Evolutionary conservation across 495 filamentous ascomycete genomes (phyloP).

Genomic region (Podospora australis): DNA sequence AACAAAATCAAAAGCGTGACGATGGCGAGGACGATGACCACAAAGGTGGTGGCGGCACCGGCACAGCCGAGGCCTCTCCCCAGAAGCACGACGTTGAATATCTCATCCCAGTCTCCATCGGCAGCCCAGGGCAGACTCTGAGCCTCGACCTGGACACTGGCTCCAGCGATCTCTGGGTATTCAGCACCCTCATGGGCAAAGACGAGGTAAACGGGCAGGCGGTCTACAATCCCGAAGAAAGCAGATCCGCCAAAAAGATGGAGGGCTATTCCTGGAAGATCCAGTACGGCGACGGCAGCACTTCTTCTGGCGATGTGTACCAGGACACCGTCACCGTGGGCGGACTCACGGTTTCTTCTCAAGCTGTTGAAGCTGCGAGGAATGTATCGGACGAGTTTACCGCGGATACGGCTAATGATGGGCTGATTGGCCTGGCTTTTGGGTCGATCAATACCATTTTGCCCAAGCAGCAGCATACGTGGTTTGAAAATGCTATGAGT

Average conservation of each 20-base stretch:
- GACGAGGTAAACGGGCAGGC: slow-evolving; percentile 42
- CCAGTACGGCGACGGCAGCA: slow-evolving; percentile 64
- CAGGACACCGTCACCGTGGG: slow-evolving; percentile 63
- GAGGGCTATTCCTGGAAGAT: slow-evolving; percentile 58
- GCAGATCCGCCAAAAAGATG: slow-evolving; percentile 42
- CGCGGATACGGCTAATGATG: slow-evolving; percentile 55
- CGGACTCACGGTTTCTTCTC: slow-evolving; percentile 51
- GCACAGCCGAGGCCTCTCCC: slow-evolving; percentile 46
- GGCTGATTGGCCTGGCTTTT: slow-evolving; percentile 68
- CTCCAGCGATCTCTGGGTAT: slow-evolving; percentile 63
- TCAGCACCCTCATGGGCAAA: slow-evolving; percentile 25
- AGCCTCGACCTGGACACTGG: slow-evolving; percentile 72
- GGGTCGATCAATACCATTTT: slow-evolving; percentile 61
- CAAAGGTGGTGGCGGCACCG: slow-evolving; percentile 23
- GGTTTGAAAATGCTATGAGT: slow-evolving; percentile 62
- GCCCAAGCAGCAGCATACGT: slow-evolving; percentile 59
- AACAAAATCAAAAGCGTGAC: slow-evolving; percentile 7
- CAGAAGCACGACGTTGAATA: slow-evolving; percentile 57
- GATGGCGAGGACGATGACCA: not conserved
- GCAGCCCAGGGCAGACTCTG: slow-evolving; percentile 49
- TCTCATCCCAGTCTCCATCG: slow-evolving; percentile 59
- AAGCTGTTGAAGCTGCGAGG: slow-evolving; percentile 65
- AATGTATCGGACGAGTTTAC: slow-evolving; percentile 55
- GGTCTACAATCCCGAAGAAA: slow-evolving; percentile 50
- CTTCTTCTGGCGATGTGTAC: slow-evolving; percentile 61